Evolutionary conservation across 345 rosid species (phyloP).

Genomic region (Abelmoschus esculentus): DNA sequence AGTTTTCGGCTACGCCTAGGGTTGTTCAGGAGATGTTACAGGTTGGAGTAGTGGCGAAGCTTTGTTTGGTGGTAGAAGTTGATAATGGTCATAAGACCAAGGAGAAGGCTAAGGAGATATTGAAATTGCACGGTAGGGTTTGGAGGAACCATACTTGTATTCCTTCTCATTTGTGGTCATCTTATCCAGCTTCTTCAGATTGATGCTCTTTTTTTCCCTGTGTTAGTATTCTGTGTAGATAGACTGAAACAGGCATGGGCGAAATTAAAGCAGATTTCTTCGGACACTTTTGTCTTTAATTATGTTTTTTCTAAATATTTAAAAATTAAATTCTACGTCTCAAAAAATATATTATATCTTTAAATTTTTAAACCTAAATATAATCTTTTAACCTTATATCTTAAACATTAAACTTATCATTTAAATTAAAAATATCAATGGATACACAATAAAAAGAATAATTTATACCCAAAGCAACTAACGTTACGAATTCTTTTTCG

Average conservation of each 20-base stretch:
- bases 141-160: conserved; percentile 48
- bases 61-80: conserved; percentile 45
- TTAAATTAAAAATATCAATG: too few species aligned
- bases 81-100: conserved; percentile 32
- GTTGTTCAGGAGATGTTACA: conserved; percentile 55
- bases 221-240: background rate
- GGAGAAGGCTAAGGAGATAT: conserved; percentile 44
- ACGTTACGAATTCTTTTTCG: too few species aligned
- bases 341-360: too few species aligned
- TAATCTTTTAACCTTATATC: too few species aligned
- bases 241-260: background rate
- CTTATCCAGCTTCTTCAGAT: conserved; percentile 35
- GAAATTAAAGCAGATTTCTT: background rate
- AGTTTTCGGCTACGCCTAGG: conserved; percentile 33
- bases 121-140: conserved; percentile 44
- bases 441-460: too few species aligned
- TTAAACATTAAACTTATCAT: too few species aligned
- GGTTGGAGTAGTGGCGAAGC: conserved; percentile 50
- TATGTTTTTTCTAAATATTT: too few species aligned
- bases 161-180: conserved; percentile 37
- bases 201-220: background rate
- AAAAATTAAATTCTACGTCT: too few species aligned
- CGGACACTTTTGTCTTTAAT: too few species aligned
- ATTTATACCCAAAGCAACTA: too few species aligned
- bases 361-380: too few species aligned